Base-by-base conservation (phyloP, 2,329 filamentous ascomycete species). In the Pseudocercospora vitis region DNA sequence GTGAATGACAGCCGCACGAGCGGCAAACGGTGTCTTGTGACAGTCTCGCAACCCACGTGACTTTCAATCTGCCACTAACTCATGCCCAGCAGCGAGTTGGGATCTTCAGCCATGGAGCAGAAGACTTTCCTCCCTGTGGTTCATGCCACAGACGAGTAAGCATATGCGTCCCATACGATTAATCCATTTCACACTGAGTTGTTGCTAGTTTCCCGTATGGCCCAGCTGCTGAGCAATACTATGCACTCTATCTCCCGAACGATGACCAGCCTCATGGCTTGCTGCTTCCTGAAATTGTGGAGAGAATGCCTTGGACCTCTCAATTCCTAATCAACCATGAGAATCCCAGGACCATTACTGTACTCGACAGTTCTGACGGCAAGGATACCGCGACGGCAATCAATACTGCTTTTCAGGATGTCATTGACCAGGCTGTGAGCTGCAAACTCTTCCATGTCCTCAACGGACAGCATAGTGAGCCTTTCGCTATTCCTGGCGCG, bases 381-480 rank as follows among this genome's bases (percentile, higher is more conserved):
- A 71, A 75, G 9, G 78, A 83, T 59, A 85, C 90, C 39, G 89
- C 82, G 32, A 71, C 73, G 2, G 68, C 76, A 5, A 68, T 84
- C 18, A 76, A 74, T 3, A 71, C 75, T 29, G 84, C 90, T 3
- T 78, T 86, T 32, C 68, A 76, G 1, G 81, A 86, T 62, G 87
- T 91, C 78, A 83, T 86, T 11, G 73, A 81, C 16, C 77, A 79
- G 6, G 61, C 58, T 28, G 56, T 66, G 12, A 59, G 62, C 6
- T 51, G 52, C n/a, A 75, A 80, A 11, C 81, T 81, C 1, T 96
- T 96, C 67, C 76, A 81, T 23, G 77, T 95, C 0, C 78, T 96
- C 9, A 76, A 76, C 19, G 86, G 86, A 53, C 95, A 89, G 88
- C 81, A 90, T 40, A 76, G 88, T 65, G 90, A 95, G 71, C 73